phyloP scores from a whole-genome alignment of 805 yeast genomes.

The Candida hungchunana region DNA sequence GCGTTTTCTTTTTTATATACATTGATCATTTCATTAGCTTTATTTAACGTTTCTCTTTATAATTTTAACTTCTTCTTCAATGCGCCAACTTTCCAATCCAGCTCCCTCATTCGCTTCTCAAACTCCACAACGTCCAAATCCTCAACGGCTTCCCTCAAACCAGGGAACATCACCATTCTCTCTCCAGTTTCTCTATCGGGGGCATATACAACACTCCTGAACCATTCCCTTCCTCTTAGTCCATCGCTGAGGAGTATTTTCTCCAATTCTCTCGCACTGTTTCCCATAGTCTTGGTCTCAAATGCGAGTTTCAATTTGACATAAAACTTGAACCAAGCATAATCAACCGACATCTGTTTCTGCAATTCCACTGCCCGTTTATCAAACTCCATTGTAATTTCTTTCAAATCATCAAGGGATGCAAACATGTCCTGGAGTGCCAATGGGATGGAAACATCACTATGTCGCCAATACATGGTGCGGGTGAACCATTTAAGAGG shows the following conservation, averaged over 20 bases:
- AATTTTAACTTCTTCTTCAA: constrained; percentile 9
- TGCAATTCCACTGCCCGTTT: constrained; percentile 42
- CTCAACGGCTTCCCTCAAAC: constrained; percentile 50
- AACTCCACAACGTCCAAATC: constrained; percentile 37
- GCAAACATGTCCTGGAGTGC: constrained; percentile 9
- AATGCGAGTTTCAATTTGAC: constrained; percentile 58
- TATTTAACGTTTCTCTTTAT: background rate
- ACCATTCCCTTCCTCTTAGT: constrained; percentile 49
- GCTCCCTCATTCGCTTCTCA: constrained; percentile 8
- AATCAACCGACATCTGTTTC: constrained; percentile 52
- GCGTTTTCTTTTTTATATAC: background rate
- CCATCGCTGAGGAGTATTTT: constrained; percentile 37
- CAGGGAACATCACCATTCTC: constrained; percentile 53
- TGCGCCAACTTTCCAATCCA: constrained; percentile 5
- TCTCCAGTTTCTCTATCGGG: constrained; percentile 51
- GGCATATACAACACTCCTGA: constrained; percentile 60
- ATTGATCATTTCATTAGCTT: background rate
- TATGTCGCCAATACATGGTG: constrained; percentile 1
- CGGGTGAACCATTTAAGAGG: constrained; percentile 31
- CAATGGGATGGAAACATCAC: constrained; percentile 5
- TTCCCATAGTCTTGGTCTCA: constrained; percentile 49
- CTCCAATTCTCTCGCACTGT: constrained; percentile 30
- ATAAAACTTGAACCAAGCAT: constrained; percentile 69
- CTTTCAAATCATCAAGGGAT: constrained; percentile 5
- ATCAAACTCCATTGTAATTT: constrained; percentile 38